These are phyloP conservation scores for Fusarium sp. DNA, from an alignment of 2,329 filamentous ascomycete genomes.

Conservation along the genomic window DNA sequence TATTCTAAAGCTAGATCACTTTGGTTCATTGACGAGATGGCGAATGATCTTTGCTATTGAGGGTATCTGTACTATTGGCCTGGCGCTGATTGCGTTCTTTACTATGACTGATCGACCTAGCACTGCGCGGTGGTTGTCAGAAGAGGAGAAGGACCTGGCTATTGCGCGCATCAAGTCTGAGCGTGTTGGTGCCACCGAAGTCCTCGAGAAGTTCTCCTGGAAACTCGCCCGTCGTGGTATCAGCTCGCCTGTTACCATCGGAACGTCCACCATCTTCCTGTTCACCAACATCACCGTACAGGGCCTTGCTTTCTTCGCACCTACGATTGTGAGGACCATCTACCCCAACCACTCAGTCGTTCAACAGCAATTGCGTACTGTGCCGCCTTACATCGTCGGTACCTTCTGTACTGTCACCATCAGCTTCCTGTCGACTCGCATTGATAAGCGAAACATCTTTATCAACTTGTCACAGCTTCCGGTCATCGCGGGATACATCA, in stretches of 20 bases:
- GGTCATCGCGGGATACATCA: conserved; percentile 70
- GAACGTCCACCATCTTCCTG: conserved; percentile 65
- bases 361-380: conserved; percentile 64
- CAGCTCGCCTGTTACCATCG: conserved; percentile 60
- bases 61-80: conserved; percentile 49
- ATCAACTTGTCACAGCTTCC: conserved; percentile 64
- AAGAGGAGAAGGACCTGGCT: conserved; percentile 70
- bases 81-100: conserved; percentile 42
- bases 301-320: conserved; percentile 71
- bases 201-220: conserved; percentile 19
- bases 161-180: conserved; percentile 68
- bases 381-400: conserved; percentile 62
- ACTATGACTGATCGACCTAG: conserved; percentile 73
- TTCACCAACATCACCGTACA: conserved; percentile 74
- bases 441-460: conserved; percentile 65
- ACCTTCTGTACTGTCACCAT: conserved; percentile 60
- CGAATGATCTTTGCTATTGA: conserved; percentile 66
- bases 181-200: conserved; percentile 67
- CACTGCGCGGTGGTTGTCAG: conserved; percentile 70
- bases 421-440: conserved; percentile 51
- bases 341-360: conserved; percentile 66
- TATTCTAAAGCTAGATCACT: not conserved
- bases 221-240: conserved; percentile 14
- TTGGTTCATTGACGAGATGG: conserved; percentile 4
- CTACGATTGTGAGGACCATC: conserved; percentile 71